Evolutionary conservation across 805 yeast species (phyloP), one percentile per base, ranked within the genome.

Genomic region (Kodamaea hsintzibuensis): DNA sequence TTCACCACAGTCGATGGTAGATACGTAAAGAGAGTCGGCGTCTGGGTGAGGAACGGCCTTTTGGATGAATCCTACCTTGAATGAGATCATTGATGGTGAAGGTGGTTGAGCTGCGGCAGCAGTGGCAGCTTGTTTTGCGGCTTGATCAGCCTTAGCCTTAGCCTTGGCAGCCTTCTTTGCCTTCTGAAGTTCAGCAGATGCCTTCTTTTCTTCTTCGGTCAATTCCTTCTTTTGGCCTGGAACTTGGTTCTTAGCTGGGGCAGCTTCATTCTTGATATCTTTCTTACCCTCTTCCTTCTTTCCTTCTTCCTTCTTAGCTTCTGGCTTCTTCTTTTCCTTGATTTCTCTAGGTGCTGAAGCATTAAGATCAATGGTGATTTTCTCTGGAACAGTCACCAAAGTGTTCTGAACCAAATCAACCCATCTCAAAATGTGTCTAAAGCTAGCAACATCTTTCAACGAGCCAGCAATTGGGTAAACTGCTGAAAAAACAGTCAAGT

Each of bases 1-100:
- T 65, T 95, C 99, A 62, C 99, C 99, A 80, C 89, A 85, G 59
- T 96, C 90, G 64, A 95, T 95, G 50, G 99, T 95, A 27, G 98
- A 95, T 54, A 95, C 97, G 71, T 95, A 95, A 64, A 95, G 80
- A 1, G 97, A 82, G 74, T 95, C 99, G 37, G 99, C 99, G 71
- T 95, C 93, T 58, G 99, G 99, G 77, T 95, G 99, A 72, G 89
- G 90, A 67, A 89, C 80, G 51, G 98, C 97, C 78, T 96, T 95
- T 77, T 93, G 91, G 67, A 95, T 95, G 80, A 86, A 91, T 51
- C 99, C 99, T 58, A 95, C 97, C 69, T 96, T 85, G 74, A 95
- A 84, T 69, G 92, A 98, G 68, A 95, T 84, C 80, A 86, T 77
- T 16, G 96, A 82, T 54, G 98, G 97, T 62, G 78, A 79, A 62